Base-by-base conservation (phyloP, 176 grass and related monocot species). In the Luzula sylvatica region DNA sequence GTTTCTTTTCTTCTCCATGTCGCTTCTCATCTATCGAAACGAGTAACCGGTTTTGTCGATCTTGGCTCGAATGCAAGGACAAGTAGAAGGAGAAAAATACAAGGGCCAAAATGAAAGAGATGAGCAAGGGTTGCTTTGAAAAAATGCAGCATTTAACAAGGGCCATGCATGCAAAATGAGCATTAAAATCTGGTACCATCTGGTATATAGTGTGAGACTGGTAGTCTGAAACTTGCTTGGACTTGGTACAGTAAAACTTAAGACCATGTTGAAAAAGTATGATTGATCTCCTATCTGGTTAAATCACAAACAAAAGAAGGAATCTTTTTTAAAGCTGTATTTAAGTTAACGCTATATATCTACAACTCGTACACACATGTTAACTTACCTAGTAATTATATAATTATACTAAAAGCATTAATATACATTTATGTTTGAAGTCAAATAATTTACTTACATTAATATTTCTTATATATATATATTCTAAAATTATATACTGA, bases 121-220 rank as follows among this genome's bases (percentile, higher is more conserved):
- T 49, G 15, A 64, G 12, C 38, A 64, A 64, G 23, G 43, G 59
- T 11, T 64, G 43, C 3, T 63, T 23, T 42, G 15, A 23, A 13
- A 35, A 43, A 44, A 49, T 64, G 59, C 25, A 64, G 24, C 59
- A 48, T 64, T 32, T 64, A 16, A 49, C 59, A 64, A 64, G 59
- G 43, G 59, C 59, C 59, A 64, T 48, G 59, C 59, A 64, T 64
- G 25, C 43, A 46, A 64, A 30, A 5, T 48, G 41, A 46, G 47
- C 47, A 23, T 46, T n/a, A 30, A 30, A 64, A 49, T 19, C n/a
- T 46, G 46, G 59, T 64, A 47, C 43, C 59, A 64, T 64, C 47
- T 64, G 59, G 28, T 64, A 32, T 49, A 30, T 62, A 29, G 22
- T 62, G 22, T 24, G 40, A 44, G 24, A 46, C 15, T 64, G 24